Evolutionary conservation across 768 basidiomycete species (phyloP), one percentile per base, ranked within the genome.

Genomic region (Phallus indusiatus): DNA sequence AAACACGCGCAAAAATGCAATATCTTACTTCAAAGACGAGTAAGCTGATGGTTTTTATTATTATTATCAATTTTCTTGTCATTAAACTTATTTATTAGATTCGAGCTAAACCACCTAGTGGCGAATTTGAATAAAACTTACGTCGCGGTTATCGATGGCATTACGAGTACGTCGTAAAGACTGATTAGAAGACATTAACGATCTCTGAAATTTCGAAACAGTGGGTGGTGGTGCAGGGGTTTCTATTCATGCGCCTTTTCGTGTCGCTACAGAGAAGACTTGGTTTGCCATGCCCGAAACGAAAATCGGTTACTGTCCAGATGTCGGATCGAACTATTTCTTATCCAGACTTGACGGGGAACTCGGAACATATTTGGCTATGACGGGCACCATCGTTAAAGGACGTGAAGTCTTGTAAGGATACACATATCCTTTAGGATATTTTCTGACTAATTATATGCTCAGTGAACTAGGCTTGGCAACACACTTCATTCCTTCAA

Each of bases 191-290:
- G 55, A 64, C 59, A 54, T 56, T 52, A 56, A 53, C 33, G 22
- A 46, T 37, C 52, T 34, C 60, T 37, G 48, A 36, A 55, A 24
- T 42, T 17, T 55, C 33, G 51, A 62, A 35, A 47, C 61, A 96
- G 93, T 97, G 87, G 96, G 96, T 50, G 96, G 96, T 56, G 96
- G 96, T 53, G 90, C 88, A 20, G 96, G 96, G 42, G 82, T 99
- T 52, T 77, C 83, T 42, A 82, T 86, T 11, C 81, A 86, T 59
- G 95, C 94, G 3, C 81, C 86, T 0, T 94, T 98, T 72, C 81
- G 96, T 61, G 81, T 99, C 58, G 94, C 94, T 3, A 98, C 95
- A 2, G 93, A 95, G 70, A 88, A 88, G 24, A 96, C 94, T 0
- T 60, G 80, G 1, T 90, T 97, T 69, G 87, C 93, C 6, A 98